These are phyloP conservation scores for Gentiana straminea DNA, from an alignment of 257 asterid species.

Conservation along the genomic window DNA sequence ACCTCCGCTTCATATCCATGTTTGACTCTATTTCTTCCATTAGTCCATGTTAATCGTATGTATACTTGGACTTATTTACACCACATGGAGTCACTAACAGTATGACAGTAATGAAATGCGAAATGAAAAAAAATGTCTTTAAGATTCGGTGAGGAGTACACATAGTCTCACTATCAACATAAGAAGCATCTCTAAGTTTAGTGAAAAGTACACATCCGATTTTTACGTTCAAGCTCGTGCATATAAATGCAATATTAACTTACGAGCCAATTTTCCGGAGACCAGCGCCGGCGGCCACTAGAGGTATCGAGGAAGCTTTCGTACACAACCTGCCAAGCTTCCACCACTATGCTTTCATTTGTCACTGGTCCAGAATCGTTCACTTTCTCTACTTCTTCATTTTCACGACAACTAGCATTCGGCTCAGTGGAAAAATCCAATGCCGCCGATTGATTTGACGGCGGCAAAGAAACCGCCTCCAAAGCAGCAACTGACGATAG, in stretches of 20 bases:
- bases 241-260: conserved; percentile 1
- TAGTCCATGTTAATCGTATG: too few species aligned
- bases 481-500: conserved; percentile 22
- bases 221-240: too few species aligned
- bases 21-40: too few species aligned
- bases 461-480: conserved; percentile 8
- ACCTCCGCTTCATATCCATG: too few species aligned
- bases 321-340: conserved; percentile 91
- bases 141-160: too few species aligned
- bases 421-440: conserved; percentile 9
- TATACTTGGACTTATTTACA: too few species aligned
- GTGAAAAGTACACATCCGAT: too few species aligned
- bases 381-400: conserved; percentile 23
- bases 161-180: too few species aligned
- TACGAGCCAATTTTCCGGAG: conserved; percentile 74
- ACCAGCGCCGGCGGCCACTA: conserved; percentile 51
- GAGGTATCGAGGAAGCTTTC: conserved; percentile 65
- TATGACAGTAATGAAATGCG: too few species aligned
- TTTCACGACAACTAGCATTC: conserved; percentile 43
- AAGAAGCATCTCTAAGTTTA: too few species aligned
- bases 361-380: conserved; percentile 27
- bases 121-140: too few species aligned
- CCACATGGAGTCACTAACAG: too few species aligned
- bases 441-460: conserved; percentile 5
- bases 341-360: conserved; percentile 76